Evolutionary conservation across 176 grass and related monocot species (phyloP).

Genomic region (Ananas comosus): DNA sequence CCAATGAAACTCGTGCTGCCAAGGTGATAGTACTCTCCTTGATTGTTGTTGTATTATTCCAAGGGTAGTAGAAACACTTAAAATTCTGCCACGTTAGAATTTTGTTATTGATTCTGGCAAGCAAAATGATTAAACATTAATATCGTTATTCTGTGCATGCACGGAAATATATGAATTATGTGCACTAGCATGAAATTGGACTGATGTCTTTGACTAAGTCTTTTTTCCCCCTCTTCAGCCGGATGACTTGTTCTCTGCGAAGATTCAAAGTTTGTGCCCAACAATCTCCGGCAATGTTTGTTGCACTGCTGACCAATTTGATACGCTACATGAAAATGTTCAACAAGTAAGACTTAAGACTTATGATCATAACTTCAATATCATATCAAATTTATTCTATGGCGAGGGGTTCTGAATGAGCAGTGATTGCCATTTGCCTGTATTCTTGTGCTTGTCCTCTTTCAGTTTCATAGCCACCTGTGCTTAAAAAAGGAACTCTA

Average conservation of each 20-base stretch:
- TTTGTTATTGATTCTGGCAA: not conserved
- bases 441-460: too few relatives aligned
- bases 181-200: not conserved
- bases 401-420: not conserved
- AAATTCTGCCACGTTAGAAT: not conserved
- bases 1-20: slow-evolving; percentile 62
- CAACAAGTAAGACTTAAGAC: slow-evolving; percentile 61
- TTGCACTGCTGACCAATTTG: slow-evolving; percentile 78
- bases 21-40: slow-evolving; percentile 46
- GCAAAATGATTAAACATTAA: slow-evolving; percentile 16
- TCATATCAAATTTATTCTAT: slow-evolving; percentile 16
- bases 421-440: not conserved
- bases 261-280: slow-evolving; percentile 95
- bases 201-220: slow-evolving; percentile 21
- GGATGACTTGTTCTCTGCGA: slow-evolving; percentile 69
- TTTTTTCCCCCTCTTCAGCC: slow-evolving; percentile 53
- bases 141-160: slow-evolving; percentile 12
- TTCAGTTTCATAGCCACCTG: not conserved
- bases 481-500: not conserved
- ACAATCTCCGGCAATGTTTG: slow-evolving; percentile 81
- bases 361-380: slow-evolving; percentile 3
- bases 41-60: slow-evolving; percentile 3
- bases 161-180: not conserved
- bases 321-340: slow-evolving; percentile 68
- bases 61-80: not conserved